Conservation (phyloP, 805 yeast genomes). For the Kodamaea laetipori region DNA sequence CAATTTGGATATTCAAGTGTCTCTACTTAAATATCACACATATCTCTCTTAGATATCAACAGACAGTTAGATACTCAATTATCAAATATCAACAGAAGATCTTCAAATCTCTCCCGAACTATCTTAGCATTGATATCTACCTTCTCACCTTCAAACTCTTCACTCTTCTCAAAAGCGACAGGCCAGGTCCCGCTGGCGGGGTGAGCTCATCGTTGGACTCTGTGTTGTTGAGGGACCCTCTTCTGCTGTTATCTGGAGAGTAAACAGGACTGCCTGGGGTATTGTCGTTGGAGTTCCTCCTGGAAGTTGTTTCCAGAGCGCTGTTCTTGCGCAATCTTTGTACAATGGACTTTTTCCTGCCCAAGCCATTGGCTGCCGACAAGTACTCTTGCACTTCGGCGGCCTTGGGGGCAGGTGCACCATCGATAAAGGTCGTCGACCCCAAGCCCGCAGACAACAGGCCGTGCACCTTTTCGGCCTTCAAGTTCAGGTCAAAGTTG, state of each 20-base stretch:
- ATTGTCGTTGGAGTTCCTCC: constrained; percentile 34
- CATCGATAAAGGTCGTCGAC: constrained; percentile 88
- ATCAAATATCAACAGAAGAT: no score
- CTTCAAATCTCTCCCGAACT: no score
- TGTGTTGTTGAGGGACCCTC: constrained; percentile 16
- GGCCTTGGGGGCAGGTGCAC: constrained; percentile 82
- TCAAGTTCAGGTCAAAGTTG: constrained; percentile 69
- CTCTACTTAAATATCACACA: no score
- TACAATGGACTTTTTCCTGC: constrained; percentile 82
- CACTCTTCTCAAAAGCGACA: constrained; percentile 76
- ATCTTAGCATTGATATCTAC: no score
- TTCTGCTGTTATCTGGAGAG: constrained; percentile 17
- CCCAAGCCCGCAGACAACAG: constrained; percentile 86
- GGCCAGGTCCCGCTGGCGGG: constrained; percentile 17
- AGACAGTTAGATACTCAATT: no score
- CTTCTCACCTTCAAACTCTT: constrained; percentile 80
- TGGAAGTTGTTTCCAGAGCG: constrained; percentile 30
- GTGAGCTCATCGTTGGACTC: constrained; percentile 14
- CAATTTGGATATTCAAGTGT: no score
- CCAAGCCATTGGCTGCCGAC: constrained; percentile 40
- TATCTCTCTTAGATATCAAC: no score
- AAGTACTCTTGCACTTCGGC: constrained; percentile 28
- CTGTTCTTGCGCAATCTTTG: constrained; percentile 57
- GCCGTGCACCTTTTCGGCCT: constrained; percentile 80
- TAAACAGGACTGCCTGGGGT: constrained; percentile 13